Evolutionary conservation across 1,139 yeast species (phyloP).

Genomic region (Sugiyamaella novakii): DNA sequence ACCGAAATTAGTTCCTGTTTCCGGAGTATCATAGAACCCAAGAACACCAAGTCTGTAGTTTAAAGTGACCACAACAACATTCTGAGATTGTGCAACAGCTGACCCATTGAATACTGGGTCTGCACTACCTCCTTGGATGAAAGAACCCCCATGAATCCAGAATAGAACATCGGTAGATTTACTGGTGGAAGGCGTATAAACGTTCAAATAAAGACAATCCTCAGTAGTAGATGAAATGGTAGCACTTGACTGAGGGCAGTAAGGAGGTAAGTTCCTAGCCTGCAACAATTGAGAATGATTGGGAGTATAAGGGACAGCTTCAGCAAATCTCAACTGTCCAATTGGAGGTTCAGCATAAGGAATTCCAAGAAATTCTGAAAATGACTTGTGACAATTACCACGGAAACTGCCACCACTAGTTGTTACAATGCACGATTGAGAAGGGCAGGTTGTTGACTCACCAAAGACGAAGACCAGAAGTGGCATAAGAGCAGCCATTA

Average conservation of each 20-base stretch:
- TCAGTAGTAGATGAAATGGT: slow-evolving; percentile 25
- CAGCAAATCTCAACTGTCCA: slow-evolving; percentile 12
- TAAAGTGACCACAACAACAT: slow-evolving; percentile 43
- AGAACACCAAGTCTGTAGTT: slow-evolving; percentile 44
- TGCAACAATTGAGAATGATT: neutral
- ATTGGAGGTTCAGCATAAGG: slow-evolving; percentile 13
- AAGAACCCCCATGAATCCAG: slow-evolving; percentile 49
- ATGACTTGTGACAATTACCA: slow-evolving; percentile 4
- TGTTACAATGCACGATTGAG: slow-evolving; percentile 2
- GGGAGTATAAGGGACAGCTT: slow-evolving; percentile 3
- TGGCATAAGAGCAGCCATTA: slow-evolving; percentile 5
- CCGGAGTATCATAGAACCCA: slow-evolving; percentile 40
- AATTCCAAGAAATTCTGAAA: slow-evolving; percentile 14
- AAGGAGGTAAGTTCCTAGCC: slow-evolving; percentile 12
- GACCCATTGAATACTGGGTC: slow-evolving; percentile 42
- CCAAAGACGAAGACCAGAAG: slow-evolving; percentile 6
- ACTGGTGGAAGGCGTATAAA: slow-evolving; percentile 31
- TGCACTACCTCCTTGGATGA: slow-evolving; percentile 38
- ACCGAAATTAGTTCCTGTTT: slow-evolving; percentile 39
- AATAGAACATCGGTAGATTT: slow-evolving; percentile 33
- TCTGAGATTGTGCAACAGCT: slow-evolving; percentile 36
- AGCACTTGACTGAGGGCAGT: slow-evolving; percentile 33
- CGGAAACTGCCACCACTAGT: slow-evolving; percentile 7
- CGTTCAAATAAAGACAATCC: slow-evolving; percentile 37
- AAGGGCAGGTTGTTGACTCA: neutral